Evolutionary conservation across 768 basidiomycete genomes (phyloP), one percentile per base, ranked within the genome.

Genomic region (Lactarius deliciosus): DNA sequence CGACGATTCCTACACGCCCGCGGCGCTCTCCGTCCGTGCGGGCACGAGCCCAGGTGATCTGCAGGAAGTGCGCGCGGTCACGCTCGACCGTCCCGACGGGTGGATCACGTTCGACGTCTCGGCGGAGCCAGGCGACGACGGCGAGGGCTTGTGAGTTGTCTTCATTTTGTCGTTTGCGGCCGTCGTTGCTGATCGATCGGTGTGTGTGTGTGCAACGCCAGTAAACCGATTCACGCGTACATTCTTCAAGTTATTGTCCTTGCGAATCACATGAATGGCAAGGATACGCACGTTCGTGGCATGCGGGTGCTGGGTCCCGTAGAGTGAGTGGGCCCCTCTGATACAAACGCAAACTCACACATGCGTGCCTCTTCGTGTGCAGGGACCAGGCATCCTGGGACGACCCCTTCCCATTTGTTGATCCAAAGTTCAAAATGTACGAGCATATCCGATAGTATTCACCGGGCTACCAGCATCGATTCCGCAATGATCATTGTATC

Each of bases 1-100:
- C 60, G 97, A 98, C 74, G 97, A 99, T 74, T 98, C 97, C 0
- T 99, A 98, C 76, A 98, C 97, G 0, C 97, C 97, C 0, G 90
- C 92, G 0, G 92, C 91, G 22, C 81, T 99, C 66, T 88, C 90
- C 2, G 86, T 99, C 43, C 88, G 94, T 58, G 96, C 96, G 0
- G 97, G 97, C 18, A 98, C 95, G 13, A 90, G 94, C 15, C 84
- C 88, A 7, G 90, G 88, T 65, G 97, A 98, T 76, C 82, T 98
- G 10, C 94, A 98, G 77, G 97, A 98, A 73, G 89, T 96, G 30
- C 85, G 92, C 28, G 80, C 90, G 28, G 86, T 94, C 53, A 90
- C 90, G 16, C 81, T 98, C 57, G 89, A 92, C 43, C 92, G 94
- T 74, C 97, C 97, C 0, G 89, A 94, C 63, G 95, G 96, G 8